phyloP scores from a whole-genome alignment of 495 filamentous ascomycete species.

The Penicillium parvum region DNA sequence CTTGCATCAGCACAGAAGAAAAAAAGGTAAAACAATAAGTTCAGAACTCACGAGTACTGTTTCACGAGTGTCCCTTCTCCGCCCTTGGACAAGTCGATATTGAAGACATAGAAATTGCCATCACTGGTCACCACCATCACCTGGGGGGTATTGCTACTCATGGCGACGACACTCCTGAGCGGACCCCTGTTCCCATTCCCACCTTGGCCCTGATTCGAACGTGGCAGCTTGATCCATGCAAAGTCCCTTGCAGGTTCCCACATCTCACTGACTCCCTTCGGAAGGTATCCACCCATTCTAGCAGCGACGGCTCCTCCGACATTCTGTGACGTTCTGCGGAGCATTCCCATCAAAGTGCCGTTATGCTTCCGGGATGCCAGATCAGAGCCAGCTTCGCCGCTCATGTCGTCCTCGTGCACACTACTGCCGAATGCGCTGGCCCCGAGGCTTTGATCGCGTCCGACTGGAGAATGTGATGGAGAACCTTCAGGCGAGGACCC shows the following conservation, averaged over 20 bases:
- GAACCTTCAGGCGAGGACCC: slow-evolving; percentile 30
- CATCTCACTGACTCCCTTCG: slow-evolving; percentile 89
- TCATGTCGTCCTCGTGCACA: slow-evolving; percentile 33
- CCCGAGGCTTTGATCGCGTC: slow-evolving; percentile 38
- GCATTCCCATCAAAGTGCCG: slow-evolving; percentile 77
- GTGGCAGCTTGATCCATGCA: slow-evolving; percentile 92
- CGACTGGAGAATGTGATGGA: slow-evolving; percentile 27
- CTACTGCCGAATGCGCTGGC: slow-evolving; percentile 33
- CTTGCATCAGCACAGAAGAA: slow-evolving; percentile 8
- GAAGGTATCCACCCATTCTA: slow-evolving; percentile 85
- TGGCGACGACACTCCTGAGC: slow-evolving; percentile 83
- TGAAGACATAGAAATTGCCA: slow-evolving; percentile 90
- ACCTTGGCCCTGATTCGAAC: slow-evolving; percentile 37
- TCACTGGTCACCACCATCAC: slow-evolving; percentile 98
- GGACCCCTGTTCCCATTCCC: slow-evolving; percentile 40
- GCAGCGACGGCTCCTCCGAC: slow-evolving; percentile 88
- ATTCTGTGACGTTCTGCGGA: slow-evolving; percentile 93
- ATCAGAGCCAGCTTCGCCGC: slow-evolving; percentile 28
- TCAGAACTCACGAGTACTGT: slow-evolving; percentile 70
- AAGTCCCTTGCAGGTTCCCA: slow-evolving; percentile 96
- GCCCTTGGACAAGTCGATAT: slow-evolving; percentile 89
- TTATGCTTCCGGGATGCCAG: slow-evolving; percentile 46
- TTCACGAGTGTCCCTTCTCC: slow-evolving; percentile 91
- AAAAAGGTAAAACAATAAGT: background rate
- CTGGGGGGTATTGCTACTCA: slow-evolving; percentile 88